phyloP scores from a whole-genome alignment of 345 rosid genomes.

The Fremontodendron californicum region DNA sequence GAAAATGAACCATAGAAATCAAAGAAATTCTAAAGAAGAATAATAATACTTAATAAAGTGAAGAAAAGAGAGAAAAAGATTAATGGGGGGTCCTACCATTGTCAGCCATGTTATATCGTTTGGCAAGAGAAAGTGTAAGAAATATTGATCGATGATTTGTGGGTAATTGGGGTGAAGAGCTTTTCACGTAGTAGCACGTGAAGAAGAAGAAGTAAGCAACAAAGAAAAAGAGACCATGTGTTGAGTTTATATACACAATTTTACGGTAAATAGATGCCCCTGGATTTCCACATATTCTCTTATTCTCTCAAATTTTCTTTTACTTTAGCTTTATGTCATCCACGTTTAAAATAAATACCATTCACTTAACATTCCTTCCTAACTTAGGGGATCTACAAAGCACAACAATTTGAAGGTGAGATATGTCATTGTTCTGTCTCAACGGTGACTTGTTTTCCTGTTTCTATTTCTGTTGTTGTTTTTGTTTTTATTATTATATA shows the following conservation, averaged over 20 bases:
- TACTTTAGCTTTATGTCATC: not conserved
- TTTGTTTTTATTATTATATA: not conserved
- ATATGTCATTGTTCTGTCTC: not conserved
- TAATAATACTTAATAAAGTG: not conserved
- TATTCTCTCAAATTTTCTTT: not conserved
- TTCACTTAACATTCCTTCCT: not conserved
- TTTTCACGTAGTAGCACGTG: slow-evolving; percentile 13
- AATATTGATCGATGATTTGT: not conserved
- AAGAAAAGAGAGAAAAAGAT: not conserved
- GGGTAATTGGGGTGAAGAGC: not conserved
- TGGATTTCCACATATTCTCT: not conserved
- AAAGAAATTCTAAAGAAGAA: not conserved
- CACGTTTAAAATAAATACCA: not conserved
- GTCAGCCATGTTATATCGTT: slow-evolving; percentile 40
- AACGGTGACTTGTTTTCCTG: not conserved
- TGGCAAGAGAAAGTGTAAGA: not conserved
- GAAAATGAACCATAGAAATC: not conserved
- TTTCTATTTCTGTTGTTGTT: not conserved
- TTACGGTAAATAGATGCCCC: not conserved
- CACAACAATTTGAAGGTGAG: not conserved
- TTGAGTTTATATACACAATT: not conserved
- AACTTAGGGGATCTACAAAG: not conserved
- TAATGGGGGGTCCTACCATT: slow-evolving; percentile 35
- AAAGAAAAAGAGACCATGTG: not conserved
- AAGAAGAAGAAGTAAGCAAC: not conserved